Conservation (phyloP, 352 stramenopile genomes). For the Phytophthora pluvialis region DNA sequence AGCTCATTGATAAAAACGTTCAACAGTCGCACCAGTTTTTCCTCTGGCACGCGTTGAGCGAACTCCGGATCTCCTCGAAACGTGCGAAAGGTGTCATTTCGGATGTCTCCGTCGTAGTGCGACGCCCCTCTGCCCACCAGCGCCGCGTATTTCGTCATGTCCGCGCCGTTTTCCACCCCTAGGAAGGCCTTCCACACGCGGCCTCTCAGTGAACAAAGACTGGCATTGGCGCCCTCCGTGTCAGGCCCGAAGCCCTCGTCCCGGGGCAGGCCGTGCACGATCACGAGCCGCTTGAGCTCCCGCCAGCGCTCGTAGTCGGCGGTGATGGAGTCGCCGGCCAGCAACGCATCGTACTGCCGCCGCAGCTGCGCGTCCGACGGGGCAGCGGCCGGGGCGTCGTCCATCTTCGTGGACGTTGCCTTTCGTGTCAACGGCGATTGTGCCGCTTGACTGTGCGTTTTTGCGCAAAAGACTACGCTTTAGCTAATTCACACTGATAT, state of each 20-base stretch:
- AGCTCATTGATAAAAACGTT: constrained; percentile 93
- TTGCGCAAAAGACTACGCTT: constrained; percentile 19
- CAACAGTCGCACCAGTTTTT: constrained; percentile 90
- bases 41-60: constrained; percentile 86
- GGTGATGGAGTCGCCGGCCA: constrained; percentile 47
- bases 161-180: constrained; percentile 69
- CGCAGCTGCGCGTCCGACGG: constrained; percentile 14
- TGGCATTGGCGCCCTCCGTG: constrained; percentile 14
- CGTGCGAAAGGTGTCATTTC: constrained; percentile 93
- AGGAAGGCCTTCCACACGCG: constrained; percentile 92
- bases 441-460: not conserved
- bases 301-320: constrained; percentile 78
- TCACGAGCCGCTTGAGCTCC: constrained; percentile 84
- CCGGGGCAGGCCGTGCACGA: constrained; percentile 76
- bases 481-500: constrained; percentile 12
- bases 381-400: constrained; percentile 1
- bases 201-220: constrained; percentile 72
- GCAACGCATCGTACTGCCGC: constrained; percentile 31
- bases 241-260: constrained; percentile 36
- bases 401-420: constrained; percentile 1
- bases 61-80: constrained; percentile 91
- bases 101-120: constrained; percentile 86
- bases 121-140: constrained; percentile 82
- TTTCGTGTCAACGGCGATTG: not conserved
- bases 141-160: constrained; percentile 66